Conservation (phyloP, 805 yeast genomes). For the Lachancea nothofagi region DNA sequence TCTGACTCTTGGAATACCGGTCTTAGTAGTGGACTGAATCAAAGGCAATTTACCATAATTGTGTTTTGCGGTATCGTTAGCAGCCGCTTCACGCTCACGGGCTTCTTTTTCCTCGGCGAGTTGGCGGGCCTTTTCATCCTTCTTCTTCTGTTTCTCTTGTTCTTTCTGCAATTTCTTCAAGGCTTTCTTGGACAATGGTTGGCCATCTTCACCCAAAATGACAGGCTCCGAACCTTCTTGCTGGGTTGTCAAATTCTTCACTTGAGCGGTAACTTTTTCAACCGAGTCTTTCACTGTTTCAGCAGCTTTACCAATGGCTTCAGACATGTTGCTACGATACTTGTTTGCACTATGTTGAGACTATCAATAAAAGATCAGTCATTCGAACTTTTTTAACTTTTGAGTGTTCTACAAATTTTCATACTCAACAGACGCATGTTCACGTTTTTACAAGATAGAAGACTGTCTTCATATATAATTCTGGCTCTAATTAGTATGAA, state of each 20-base stretch:
- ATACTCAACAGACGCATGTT: no score
- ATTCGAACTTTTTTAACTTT: no score
- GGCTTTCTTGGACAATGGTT: constrained; percentile 89
- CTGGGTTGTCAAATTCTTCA: constrained; percentile 5
- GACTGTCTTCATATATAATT: no score
- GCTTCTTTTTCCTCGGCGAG: constrained; percentile 82
- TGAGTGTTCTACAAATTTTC: no score
- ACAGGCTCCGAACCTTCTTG: constrained; percentile 20
- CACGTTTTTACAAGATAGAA: no score
- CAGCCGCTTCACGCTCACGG: constrained; percentile 57
- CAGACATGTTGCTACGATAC: no score
- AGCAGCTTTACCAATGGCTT: constrained; percentile 5
- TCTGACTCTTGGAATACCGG: constrained; percentile 59
- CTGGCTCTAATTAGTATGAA: no score
- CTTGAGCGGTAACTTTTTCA: constrained; percentile 9
- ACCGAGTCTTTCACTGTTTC: constrained; percentile 9
- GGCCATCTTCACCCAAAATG: constrained; percentile 69
- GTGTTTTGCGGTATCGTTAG: constrained; percentile 81
- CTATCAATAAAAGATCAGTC: no score
- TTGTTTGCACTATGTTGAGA: no score
- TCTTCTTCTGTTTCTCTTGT: constrained; percentile 85
- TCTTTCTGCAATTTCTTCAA: constrained; percentile 91
- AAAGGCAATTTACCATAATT: constrained; percentile 88
- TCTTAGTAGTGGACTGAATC: constrained; percentile 67
- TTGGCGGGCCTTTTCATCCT: constrained; percentile 87